Evolutionary conservation across 73 alveolate species (phyloP), one percentile per base, ranked within the genome.

Genomic region (Stentor coeruleus): DNA sequence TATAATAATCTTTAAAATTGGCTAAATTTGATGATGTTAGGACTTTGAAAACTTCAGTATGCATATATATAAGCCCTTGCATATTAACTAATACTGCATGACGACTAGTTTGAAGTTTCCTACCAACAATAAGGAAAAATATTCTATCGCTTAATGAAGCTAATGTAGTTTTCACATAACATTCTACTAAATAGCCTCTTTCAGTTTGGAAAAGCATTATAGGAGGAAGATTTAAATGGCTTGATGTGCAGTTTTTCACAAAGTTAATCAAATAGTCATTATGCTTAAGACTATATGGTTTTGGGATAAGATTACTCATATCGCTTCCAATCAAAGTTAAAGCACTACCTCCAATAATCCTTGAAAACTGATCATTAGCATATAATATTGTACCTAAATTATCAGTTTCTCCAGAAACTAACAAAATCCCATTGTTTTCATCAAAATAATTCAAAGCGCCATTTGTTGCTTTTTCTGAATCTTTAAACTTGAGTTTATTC

Each of bases 371-470:
- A 1, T 66, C 79, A 2, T 66, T 66, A 26, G 33, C 79, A 2
- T 66, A 66, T 20, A 66, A 20, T 28, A 66, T 66, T 28, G 14
- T 66, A 14, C 79, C 79, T 11, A 33, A 20, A 20, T 37, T 66
- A 0, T 66, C 37, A 20, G 14, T 66, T 20, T 66, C 79, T 28
- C 49, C 79, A 1, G 79, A 66, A 66, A 66, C 37, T 40, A 66
- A 2, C n/a, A 66, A 28, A 66, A 20, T 66, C 33, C 40, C 79
- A 66, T 66, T 20, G 33, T 33, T 66, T 66, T 66, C 79, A 66
- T 66, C 79, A 66, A 66, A 66, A 1, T 66, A 20, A 40, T 20
- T 20, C 14, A 66, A 1, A 20, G 11, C 37, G 0, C n/a, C n/a
- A 37, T 26, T 31, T 37, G 11, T 28, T 26, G 11, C 33, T 33